Evolutionary conservation across 805 yeast genomes (phyloP), one percentile per base, ranked within the genome.

Genomic region (Candida vaughaniae): DNA sequence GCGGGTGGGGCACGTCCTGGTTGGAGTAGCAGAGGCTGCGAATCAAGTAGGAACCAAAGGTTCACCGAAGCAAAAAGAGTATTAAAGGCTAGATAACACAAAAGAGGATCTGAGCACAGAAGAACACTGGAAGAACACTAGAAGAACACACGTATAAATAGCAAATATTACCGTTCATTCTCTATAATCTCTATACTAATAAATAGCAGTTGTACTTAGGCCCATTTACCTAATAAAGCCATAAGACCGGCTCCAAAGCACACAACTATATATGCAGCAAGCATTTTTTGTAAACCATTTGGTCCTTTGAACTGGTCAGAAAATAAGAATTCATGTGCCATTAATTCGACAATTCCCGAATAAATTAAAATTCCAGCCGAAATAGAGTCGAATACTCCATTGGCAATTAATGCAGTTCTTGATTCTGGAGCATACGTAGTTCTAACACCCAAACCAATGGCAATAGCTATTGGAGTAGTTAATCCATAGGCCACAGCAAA

Each of bases 161-260:
- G n/a, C n/a, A n/a, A n/a, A n/a, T n/a, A n/a, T n/a, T n/a, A n/a
- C n/a, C n/a, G n/a, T n/a, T n/a, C n/a, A n/a, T n/a, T n/a, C n/a
- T n/a, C n/a, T n/a, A n/a, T n/a, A n/a, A n/a, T n/a, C n/a, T n/a
- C n/a, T n/a, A n/a, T n/a, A n/a, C n/a, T n/a, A n/a, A n/a, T n/a
- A n/a, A n/a, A n/a, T n/a, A n/a, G n/a, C n/a, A n/a, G n/a, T n/a
- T n/a, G n/a, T n/a, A n/a, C n/a, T 20, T 52, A 80, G 16, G 85
- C 86, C 86, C 89, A 82, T 53, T 73, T 79, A 43, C 89, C 91
- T 42, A 84, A 64, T 22, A 83, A 59, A 3, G 90, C 88, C 91
- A 85, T 85, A 25, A 82, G 51, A 9, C 84, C 88, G n/a, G 85
- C 81, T 47, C 90, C 90, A 45, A 69, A 55, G 49, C 78, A 73